A percentile compares a stretch with the other conserved stretches of the same genome.
Conservation (phyloP, 768 basidiomycete genomes). For the Tylopilus sp. region DNA sequence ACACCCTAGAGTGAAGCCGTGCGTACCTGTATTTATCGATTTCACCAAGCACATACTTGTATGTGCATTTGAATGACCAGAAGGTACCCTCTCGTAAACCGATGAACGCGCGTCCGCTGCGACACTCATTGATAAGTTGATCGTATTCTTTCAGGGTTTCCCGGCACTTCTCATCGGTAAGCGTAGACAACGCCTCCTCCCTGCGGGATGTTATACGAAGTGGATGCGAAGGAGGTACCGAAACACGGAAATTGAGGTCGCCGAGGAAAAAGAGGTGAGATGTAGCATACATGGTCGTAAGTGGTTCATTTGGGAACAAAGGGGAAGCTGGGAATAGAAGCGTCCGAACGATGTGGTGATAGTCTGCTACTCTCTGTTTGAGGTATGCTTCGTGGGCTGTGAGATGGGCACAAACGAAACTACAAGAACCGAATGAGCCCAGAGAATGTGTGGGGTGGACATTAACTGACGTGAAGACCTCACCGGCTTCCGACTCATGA, state of each 20-base stretch:
- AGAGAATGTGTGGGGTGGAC: not conserved
- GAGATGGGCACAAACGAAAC: conserved; percentile 91
- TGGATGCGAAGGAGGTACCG: conserved; percentile 54
- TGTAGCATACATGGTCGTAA: conserved; percentile 73
- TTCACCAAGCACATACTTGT: conserved; percentile 81
- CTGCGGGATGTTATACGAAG: conserved; percentile 34
- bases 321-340: conserved; percentile 69
- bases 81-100: conserved; percentile 84
- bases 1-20: not conserved
- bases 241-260: conserved; percentile 88
- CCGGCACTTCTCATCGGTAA: conserved; percentile 50
- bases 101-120: conserved; percentile 62
- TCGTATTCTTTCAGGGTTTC: conserved; percentile 68
- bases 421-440: conserved; percentile 29
- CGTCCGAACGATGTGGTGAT: conserved; percentile 72
- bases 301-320: conserved; percentile 32
- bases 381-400: conserved; percentile 75
- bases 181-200: conserved; percentile 38
- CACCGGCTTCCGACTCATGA: conserved; percentile 54
- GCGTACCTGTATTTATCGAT: conserved; percentile 78
- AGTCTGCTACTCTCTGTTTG: conserved; percentile 67
- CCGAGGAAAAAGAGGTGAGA: conserved; percentile 93
- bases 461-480: conserved; percentile 76
- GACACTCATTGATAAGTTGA: conserved; percentile 61
- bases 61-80: conserved; percentile 86